Conservation (phyloP, 805 yeast genomes). For the Tetrapisispora nanseiensis region DNA sequence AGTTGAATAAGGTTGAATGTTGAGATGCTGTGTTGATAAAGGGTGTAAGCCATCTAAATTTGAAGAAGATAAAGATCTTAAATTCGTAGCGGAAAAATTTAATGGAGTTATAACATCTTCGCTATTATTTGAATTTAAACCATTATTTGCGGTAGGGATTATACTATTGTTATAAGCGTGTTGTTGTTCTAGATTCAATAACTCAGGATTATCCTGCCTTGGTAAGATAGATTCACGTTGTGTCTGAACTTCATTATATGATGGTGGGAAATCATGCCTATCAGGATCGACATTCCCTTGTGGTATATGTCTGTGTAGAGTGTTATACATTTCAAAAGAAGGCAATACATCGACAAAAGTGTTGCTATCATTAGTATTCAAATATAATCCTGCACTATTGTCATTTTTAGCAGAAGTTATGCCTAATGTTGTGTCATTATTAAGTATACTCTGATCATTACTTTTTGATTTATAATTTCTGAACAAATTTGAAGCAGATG, state of each 20-base stretch:
- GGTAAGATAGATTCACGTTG: conserved; percentile 10
- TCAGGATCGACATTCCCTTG: conserved; percentile 31
- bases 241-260: conserved; percentile 22
- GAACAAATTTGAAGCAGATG: conserved; percentile 16
- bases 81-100: not conserved
- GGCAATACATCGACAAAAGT: conserved; percentile 48
- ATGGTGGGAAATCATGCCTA: conserved; percentile 29
- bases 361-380: conserved; percentile 5
- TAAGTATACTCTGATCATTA: not conserved
- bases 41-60: conserved; percentile 6
- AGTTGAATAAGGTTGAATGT: conserved; percentile 4
- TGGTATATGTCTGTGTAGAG: conserved; percentile 33
- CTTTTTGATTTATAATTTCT: conserved; percentile 2
- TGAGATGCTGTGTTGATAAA: conserved; percentile 9
- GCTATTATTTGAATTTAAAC: not conserved
- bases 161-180: not conserved
- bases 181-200: not conserved
- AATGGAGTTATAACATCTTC: conserved; percentile 3
- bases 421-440: not conserved
- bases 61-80: conserved; percentile 5
- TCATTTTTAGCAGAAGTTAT: not conserved
- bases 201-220: conserved; percentile 8
- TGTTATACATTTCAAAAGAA: conserved; percentile 59
- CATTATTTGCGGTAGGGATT: not conserved
- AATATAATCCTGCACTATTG: not conserved